Percentiles rank a stretch among this genome's conserved stretches.
phyloP scores from a whole-genome alignment of 2,329 filamentous ascomycete genomes.

The Talaromyces pinophilus region DNA sequence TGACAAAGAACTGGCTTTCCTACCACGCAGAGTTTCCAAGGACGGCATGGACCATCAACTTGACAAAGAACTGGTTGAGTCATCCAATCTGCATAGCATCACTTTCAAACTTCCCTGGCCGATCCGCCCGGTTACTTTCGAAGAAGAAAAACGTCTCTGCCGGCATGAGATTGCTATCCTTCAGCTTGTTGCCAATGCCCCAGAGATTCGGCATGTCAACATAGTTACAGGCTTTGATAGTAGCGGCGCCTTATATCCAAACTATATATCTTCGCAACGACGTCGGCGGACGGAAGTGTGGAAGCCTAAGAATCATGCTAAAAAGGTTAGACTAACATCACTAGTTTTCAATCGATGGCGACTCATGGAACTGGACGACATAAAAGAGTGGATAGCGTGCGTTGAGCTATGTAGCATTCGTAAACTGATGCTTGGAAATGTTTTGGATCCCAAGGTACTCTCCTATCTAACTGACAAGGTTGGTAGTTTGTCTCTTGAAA shows the following conservation, averaged over 20 bases:
- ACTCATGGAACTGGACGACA: not conserved
- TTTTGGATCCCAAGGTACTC: not conserved
- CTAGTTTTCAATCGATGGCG: not conserved
- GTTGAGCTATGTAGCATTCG: not conserved
- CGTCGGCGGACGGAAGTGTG: not conserved
- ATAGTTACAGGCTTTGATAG: not conserved
- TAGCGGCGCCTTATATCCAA: not conserved
- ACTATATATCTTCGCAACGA: not conserved
- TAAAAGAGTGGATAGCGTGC: not conserved
- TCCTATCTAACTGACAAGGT: not conserved
- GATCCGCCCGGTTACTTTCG: not conserved
- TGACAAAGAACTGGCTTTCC: not conserved
- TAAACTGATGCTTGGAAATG: not conserved
- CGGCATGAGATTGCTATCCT: not conserved
- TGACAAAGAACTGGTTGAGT: not conserved
- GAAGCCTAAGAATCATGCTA: not conserved
- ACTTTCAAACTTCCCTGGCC: not conserved
- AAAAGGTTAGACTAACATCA: not conserved
- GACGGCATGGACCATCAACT: not conserved
- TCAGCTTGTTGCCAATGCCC: not conserved
- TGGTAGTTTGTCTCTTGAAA: not conserved
- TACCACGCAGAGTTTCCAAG: not conserved
- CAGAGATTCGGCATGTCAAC: not conserved
- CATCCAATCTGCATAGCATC: not conserved
- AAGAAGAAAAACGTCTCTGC: not conserved